phyloP scores from a whole-genome alignment of 2,329 filamentous ascomycete genomes.

The Pseudofabraea citricarpa region DNA sequence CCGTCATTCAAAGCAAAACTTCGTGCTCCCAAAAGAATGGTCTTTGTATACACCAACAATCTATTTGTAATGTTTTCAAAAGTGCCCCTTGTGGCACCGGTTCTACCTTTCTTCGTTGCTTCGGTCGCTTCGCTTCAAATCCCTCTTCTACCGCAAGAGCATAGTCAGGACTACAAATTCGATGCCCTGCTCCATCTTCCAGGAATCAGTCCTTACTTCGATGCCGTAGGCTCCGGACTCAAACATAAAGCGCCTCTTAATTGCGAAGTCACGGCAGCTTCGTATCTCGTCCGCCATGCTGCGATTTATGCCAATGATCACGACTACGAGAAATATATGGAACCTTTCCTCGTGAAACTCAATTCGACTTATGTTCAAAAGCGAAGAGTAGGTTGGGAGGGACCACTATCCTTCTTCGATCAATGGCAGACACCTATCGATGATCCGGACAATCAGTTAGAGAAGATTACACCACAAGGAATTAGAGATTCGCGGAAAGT shows the following conservation, averaged over 20 bases:
- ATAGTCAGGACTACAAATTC: slow-evolving; percentile 37
- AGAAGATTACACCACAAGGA: slow-evolving; percentile 25
- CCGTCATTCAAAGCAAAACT: no score
- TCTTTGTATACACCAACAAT: no score
- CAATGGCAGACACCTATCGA: slow-evolving; percentile 25
- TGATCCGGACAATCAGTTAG: slow-evolving; percentile 24
- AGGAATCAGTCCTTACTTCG: slow-evolving; percentile 54
- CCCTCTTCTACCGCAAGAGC: slow-evolving; percentile 14
- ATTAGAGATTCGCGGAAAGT: slow-evolving; percentile 23
- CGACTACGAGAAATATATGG: slow-evolving; percentile 52
- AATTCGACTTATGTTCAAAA: slow-evolving; percentile 37
- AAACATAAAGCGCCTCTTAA: slow-evolving; percentile 43
- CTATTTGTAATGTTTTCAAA: no score
- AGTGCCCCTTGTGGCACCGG: no score
- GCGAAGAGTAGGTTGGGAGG: slow-evolving; percentile 21
- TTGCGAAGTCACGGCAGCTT: slow-evolving; percentile 45
- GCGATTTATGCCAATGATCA: slow-evolving; percentile 57
- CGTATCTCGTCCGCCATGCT: slow-evolving; percentile 54
- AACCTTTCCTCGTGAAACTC: slow-evolving; percentile 53
- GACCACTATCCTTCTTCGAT: slow-evolving; percentile 20
- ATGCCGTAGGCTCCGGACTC: slow-evolving; percentile 32
- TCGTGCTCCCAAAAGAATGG: no score
- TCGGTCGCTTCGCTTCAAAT: slow-evolving; percentile 3
- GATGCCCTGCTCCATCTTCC: slow-evolving; percentile 49
- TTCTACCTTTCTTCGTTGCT: not conserved